Evolutionary conservation across 192 early-diverging fungal species (phyloP).

Genomic region (Coemansia sp.): DNA sequence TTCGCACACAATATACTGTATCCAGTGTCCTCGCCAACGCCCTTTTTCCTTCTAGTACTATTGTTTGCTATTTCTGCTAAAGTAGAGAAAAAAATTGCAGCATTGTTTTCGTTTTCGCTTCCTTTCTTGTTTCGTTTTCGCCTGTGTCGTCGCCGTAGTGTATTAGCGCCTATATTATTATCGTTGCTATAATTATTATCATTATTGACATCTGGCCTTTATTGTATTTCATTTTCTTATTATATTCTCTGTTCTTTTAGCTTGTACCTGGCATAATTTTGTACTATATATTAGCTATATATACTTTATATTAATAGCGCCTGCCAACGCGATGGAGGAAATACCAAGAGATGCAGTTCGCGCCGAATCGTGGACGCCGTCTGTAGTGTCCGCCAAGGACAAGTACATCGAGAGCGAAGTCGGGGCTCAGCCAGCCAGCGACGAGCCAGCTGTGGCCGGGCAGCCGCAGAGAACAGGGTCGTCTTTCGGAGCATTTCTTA

Average conservation of each 20-base stretch:
- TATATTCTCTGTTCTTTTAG: too few relatives aligned
- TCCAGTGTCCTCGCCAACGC: background rate
- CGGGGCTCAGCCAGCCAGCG: background rate
- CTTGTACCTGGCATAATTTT: background rate
- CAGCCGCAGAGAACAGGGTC: constrained; percentile 50
- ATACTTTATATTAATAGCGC: background rate
- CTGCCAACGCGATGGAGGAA: background rate
- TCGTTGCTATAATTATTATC: too few relatives aligned
- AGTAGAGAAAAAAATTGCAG: background rate
- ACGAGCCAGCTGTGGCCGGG: constrained; percentile 6
- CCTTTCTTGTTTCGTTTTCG: too few relatives aligned
- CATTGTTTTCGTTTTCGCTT: background rate
- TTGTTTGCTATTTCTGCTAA: background rate
- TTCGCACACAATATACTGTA: background rate
- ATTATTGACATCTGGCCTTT: too few relatives aligned
- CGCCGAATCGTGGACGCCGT: constrained; percentile 1
- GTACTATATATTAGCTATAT: constrained; percentile 1
- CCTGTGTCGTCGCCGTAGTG: too few relatives aligned
- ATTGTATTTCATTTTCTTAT: too few relatives aligned
- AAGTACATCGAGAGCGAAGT: background rate
- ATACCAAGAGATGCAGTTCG: background rate
- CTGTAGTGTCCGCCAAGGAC: constrained; percentile 7
- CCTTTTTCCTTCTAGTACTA: background rate
- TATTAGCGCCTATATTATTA: too few relatives aligned
- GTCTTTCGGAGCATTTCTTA: constrained; percentile 55